These are phyloP conservation scores for Bathelium albidoporum DNA, from an alignment of 495 filamentous ascomycete genomes.

Conservation along the genomic window DNA sequence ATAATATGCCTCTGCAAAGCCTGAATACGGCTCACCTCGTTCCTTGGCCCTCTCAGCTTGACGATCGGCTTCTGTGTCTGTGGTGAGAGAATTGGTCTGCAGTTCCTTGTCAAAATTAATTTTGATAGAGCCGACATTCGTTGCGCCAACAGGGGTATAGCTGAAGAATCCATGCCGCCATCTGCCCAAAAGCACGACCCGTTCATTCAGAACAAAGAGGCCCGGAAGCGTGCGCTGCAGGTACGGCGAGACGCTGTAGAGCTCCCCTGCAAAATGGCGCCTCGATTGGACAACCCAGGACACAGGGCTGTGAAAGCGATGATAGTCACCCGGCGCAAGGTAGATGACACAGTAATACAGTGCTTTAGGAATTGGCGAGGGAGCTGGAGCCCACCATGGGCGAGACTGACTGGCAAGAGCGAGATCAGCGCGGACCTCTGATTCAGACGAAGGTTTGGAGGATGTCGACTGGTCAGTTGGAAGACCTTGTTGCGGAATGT, in stretches of 20 bases:
- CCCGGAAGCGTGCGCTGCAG: conserved; percentile 83
- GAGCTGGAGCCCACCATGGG: conserved; percentile 63
- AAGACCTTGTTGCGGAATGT: conserved; percentile 22
- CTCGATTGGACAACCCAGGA: conserved; percentile 88
- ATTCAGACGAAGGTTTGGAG: conserved; percentile 57
- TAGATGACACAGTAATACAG: conserved; percentile 95
- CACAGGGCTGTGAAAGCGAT: conserved; percentile 91
- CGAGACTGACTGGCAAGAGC: conserved; percentile 52
- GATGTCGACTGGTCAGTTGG: conserved; percentile 50
- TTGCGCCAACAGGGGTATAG: conserved; percentile 90
- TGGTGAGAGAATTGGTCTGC: conserved; percentile 80
- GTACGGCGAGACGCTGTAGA: conserved; percentile 91
- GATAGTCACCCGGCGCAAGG: conserved; percentile 96
- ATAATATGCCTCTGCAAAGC: conserved; percentile 88
- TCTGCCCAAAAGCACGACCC: conserved; percentile 82
- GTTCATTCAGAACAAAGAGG: conserved; percentile 92
- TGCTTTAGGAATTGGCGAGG: conserved; percentile 40
- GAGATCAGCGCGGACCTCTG: conserved; percentile 74
- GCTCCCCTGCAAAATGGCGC: conserved; percentile 90
- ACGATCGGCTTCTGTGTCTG: conserved; percentile 77
- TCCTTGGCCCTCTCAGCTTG: conserved; percentile 67
- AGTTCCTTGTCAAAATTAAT: conserved; percentile 96
- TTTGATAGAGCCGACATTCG: conserved; percentile 96
- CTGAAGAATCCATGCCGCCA: conserved; percentile 98
- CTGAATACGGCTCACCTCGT: conserved; percentile 68